phyloP scores from a whole-genome alignment of 2,329 filamentous ascomycete species.

The Pseudogymnoascus sp. region DNA sequence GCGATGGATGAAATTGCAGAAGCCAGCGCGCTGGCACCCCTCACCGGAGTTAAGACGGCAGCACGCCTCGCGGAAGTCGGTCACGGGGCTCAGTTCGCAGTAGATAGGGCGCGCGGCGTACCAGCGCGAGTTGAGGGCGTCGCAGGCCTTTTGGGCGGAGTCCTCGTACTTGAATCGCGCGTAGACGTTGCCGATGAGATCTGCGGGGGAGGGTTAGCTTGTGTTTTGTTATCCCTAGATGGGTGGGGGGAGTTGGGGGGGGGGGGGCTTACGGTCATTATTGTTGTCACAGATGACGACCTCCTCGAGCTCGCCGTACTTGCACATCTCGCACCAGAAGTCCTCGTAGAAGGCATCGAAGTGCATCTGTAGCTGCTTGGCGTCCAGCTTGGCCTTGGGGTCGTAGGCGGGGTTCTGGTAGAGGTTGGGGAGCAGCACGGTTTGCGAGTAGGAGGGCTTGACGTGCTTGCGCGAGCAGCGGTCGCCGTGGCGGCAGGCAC shows the following conservation, averaged over 20 bases:
- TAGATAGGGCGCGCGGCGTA: slow-evolving; percentile 96
- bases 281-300: slow-evolving; percentile 99
- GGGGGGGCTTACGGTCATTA: slow-evolving; percentile 68
- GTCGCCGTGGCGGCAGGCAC: slow-evolving; percentile 95
- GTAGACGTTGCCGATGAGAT: slow-evolving; percentile 98
- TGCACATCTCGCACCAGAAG: slow-evolving; percentile 99
- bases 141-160: slow-evolving; percentile 84
- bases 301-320: slow-evolving; percentile 95
- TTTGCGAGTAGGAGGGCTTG: slow-evolving; percentile 97
- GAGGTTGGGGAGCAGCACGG: slow-evolving; percentile 93
- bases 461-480: slow-evolving; percentile 98
- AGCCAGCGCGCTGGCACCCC: slow-evolving; percentile 89
- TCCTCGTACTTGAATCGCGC: slow-evolving; percentile 99
- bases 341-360: slow-evolving; percentile 99
- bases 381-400: slow-evolving; percentile 93
- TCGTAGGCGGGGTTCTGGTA: slow-evolving; percentile 99
- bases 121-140: slow-evolving; percentile 89
- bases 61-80: slow-evolving; percentile 96
- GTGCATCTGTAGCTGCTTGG: slow-evolving; percentile 94
- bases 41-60: slow-evolving; percentile 91
- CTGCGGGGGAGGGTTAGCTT: slow-evolving; percentile 33
- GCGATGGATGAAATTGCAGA: slow-evolving; percentile 98
- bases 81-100: slow-evolving; percentile 93
- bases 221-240: background rate
- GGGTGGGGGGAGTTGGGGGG: background rate